Evolutionary conservation across 306 rosid genomes (phyloP).

Genomic region (Quercus ilex): DNA sequence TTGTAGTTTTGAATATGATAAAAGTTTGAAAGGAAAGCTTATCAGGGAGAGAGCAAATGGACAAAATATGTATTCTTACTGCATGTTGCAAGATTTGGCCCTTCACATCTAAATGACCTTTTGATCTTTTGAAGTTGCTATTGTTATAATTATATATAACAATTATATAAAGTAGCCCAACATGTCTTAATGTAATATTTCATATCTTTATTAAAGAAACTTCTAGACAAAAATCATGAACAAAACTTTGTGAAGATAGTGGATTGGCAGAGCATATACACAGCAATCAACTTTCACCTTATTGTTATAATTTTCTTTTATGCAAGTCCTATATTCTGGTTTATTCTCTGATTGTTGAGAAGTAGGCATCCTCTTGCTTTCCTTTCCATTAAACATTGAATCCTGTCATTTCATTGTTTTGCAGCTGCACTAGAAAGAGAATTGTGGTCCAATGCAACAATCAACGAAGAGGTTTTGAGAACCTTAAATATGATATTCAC

Average conservation of each 20-base stretch:
- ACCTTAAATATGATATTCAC: conserved; percentile 80
- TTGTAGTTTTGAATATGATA: no score
- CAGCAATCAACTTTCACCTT: background rate
- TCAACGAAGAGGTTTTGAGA: conserved; percentile 90
- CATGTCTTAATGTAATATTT: background rate
- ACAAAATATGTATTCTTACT: no score
- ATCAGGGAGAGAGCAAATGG: no score
- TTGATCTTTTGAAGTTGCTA: background rate
- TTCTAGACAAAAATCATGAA: background rate
- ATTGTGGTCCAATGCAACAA: conserved; percentile 85
- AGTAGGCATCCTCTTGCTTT: background rate
- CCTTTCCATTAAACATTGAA: conserved; percentile 3
- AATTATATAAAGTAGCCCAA: background rate
- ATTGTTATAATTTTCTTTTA: background rate
- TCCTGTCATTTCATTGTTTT: conserved; percentile 25
- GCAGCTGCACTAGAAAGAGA: conserved; percentile 97
- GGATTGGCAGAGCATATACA: background rate
- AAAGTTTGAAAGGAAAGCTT: no score
- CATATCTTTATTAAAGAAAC: background rate
- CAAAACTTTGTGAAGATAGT: background rate
- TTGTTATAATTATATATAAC: background rate
- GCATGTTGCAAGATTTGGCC: background rate
- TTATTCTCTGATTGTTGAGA: background rate
- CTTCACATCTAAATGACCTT: background rate
- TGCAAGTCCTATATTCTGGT: conserved; percentile 1